A percentile compares a stretch with the other conserved stretches of the same genome.
Conservation (phyloP, 2,329 filamentous ascomycete species). For the Talaromyces verruculosus region DNA sequence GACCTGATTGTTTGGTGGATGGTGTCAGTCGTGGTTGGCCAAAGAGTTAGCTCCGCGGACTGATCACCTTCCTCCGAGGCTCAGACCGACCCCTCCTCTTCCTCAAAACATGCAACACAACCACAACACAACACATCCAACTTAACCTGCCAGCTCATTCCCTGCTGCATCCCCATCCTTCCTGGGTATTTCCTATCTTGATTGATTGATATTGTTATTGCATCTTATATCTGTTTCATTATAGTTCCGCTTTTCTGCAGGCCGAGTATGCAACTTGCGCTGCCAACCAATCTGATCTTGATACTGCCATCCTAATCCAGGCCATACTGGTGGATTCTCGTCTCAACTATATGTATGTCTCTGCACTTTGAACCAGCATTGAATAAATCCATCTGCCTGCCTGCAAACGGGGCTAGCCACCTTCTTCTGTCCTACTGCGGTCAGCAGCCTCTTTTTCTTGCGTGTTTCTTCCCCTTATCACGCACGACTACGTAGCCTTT, state of each 20-base stretch:
- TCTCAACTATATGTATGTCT: conserved; percentile 6
- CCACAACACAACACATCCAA: not conserved
- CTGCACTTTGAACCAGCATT: conserved; percentile 4
- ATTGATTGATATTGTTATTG: not conserved
- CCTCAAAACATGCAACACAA: not conserved
- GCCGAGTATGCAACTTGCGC: conserved; percentile 24
- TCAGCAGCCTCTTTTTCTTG: conserved; percentile 8
- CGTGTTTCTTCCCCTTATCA: conserved; percentile 3
- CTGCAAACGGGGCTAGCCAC: conserved; percentile 4
- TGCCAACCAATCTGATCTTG: conserved; percentile 24
- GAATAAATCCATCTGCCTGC: conserved; percentile 8
- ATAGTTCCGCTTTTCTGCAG: conserved; percentile 23
- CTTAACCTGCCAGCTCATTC: conserved; percentile 26
- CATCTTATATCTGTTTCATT: conserved; percentile 8
- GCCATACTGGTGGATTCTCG: conserved; percentile 23
- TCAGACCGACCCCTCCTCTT: conserved; percentile 9
- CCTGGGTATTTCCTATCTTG: not conserved
- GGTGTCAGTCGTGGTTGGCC: not conserved
- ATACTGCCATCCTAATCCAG: conserved; percentile 6
- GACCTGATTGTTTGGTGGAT: not conserved
- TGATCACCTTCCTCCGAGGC: conserved; percentile 5
- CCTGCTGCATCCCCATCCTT: conserved; percentile 12
- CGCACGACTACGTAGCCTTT: conserved; percentile 10
- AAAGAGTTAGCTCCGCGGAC: not conserved
- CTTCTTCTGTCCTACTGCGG: conserved; percentile 12